Conservation (phyloP, 2,329 filamentous ascomycete genomes). For the Talaromyces amestolkiae region DNA sequence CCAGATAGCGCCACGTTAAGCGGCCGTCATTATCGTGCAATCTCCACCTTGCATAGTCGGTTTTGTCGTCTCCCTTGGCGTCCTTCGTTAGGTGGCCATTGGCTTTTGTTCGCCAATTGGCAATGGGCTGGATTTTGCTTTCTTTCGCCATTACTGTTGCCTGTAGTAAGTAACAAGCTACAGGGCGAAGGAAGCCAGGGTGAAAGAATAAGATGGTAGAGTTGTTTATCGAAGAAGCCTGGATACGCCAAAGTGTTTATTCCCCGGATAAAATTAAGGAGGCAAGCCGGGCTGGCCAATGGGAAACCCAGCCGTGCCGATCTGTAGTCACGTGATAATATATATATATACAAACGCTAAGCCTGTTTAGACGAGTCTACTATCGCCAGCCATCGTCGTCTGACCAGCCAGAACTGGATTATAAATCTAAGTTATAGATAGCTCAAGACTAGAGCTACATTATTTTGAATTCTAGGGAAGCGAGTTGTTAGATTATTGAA, state of each 20-base stretch:
- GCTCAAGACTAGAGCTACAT: too few relatives aligned
- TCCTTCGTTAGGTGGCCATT: slow-evolving; percentile 37
- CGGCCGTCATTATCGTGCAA: slow-evolving; percentile 77
- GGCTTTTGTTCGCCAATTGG: slow-evolving; percentile 34
- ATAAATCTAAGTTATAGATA: too few relatives aligned
- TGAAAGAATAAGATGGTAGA: neutral
- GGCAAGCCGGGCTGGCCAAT: neutral
- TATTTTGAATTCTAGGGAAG: too few relatives aligned
- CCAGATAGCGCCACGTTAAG: slow-evolving; percentile 91
- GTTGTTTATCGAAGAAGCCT: neutral
- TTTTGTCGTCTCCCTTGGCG: slow-evolving; percentile 51
- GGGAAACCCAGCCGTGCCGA: neutral
- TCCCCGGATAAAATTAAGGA: neutral
- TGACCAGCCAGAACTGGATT: too few relatives aligned
- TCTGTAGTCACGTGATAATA: neutral
- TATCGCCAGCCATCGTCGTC: too few relatives aligned
- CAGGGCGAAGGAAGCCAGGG: neutral
- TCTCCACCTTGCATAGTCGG: slow-evolving; percentile 81
- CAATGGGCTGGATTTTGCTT: slow-evolving; percentile 26
- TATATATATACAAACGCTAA: too few relatives aligned
- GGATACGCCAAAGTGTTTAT: neutral
- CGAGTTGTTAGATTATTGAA: too few relatives aligned
- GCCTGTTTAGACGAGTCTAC: too few relatives aligned
- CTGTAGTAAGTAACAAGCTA: neutral
- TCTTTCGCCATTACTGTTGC: slow-evolving; percentile 11